Evolutionary conservation across 345 rosid genomes (phyloP).

Genomic region (Ceriops zippeliana): DNA sequence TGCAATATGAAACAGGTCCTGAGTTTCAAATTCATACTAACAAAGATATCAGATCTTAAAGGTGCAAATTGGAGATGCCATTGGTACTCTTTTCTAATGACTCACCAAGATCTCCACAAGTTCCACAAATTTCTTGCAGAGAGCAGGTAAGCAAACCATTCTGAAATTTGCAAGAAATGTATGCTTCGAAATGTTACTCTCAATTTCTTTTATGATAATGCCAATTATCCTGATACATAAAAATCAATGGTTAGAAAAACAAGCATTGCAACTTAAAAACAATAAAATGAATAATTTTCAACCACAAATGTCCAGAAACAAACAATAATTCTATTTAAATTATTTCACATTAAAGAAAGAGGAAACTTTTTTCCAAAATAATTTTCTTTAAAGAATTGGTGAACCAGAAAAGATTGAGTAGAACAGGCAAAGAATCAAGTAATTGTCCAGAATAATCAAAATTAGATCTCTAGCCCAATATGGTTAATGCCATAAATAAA

Average conservation of each 20-base stretch:
- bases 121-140: constrained; percentile 77
- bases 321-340: not conserved
- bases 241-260: constrained; percentile 9
- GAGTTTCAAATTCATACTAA: not conserved
- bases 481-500: not conserved
- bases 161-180: constrained; percentile 82
- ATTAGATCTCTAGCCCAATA: not conserved
- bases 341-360: not conserved
- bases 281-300: constrained; percentile 1
- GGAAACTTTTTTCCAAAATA: not conserved
- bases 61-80: constrained; percentile 7
- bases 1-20: constrained; percentile 34
- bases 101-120: constrained; percentile 89
- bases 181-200: constrained; percentile 78
- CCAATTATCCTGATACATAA: constrained; percentile 66
- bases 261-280: not conserved
- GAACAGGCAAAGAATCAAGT: too few relatives aligned
- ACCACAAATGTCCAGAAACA: not conserved
- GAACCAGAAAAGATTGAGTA: too few relatives aligned
- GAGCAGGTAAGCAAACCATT: constrained; percentile 71
- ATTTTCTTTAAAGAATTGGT: too few relatives aligned
- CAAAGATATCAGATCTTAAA: constrained; percentile 1
- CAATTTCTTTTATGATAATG: constrained; percentile 84
- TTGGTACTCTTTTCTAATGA: constrained; percentile 10
- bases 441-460: too few relatives aligned